Evolutionary conservation across 1,284 basidiomycete species (phyloP), one percentile per base, ranked within the genome.

Genomic region (Malassezia japonica): DNA sequence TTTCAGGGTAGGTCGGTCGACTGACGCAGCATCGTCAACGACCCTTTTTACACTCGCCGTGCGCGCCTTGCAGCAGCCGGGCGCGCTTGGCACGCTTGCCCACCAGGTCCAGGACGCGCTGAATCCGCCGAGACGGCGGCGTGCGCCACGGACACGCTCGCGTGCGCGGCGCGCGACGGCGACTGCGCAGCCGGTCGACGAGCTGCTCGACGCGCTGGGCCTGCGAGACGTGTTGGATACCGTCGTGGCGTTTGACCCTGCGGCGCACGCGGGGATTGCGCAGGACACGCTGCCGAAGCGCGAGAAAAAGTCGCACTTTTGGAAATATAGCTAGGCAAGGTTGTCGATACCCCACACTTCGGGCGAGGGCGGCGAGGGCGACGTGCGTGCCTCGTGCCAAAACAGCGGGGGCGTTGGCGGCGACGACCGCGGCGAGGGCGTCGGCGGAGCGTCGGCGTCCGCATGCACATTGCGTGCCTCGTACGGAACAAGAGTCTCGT

Each of bases 291-390:
- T 9, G 12, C 20, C 20, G 20, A n/a, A 29, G 20, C 15, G 24
- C n/a, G 13, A 21, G 9, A 36, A 31, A 27, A 20, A 21, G 13
- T 18, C 13, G 31, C 31, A n/a, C 27, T 28, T 42, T 27, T 42
- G 31, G 31, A 10, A 31, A 3, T 31, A 31, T 8, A 13, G 28
- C 28, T 35, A 35, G 20, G 16, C 34, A 9, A 42, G 25, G n/a
- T 42, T 42, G 25, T 42, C 40, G 25, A 42, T 42, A 42, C 40
- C 40, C 40, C 40, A 42, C 6, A 42, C 9, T 18, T 28, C 25
- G n/a, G 40, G 28, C 16, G 38, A 40, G 7, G 28, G 15, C 2
- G 38, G 13, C 23, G 36, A 37, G 24, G 20, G n/a, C n/a, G n/a
- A n/a, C n/a, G n/a, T n/a, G n/a, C n/a, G n/a, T n/a, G n/a, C n/a